Conservation (phyloP, 2,329 filamentous ascomycete species). For the Volutella citrinella region DNA sequence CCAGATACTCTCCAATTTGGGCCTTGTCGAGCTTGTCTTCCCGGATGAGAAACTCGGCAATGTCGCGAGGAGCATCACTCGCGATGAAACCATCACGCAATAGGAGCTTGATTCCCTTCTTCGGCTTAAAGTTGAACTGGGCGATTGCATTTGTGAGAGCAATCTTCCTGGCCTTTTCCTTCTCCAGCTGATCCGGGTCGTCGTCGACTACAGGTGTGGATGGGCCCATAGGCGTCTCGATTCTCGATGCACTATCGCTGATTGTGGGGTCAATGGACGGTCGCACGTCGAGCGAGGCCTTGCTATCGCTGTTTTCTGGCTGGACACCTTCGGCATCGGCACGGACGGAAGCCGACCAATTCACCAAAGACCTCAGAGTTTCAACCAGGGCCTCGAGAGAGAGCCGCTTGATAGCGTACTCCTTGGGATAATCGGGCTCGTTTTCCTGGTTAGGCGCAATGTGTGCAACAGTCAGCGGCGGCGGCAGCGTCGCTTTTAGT, state of each 20-base stretch:
- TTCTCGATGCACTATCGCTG: constrained; percentile 58
- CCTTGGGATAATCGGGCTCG: constrained; percentile 75
- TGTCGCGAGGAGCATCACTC: constrained; percentile 73
- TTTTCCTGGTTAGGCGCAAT: constrained; percentile 59
- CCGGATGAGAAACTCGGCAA: constrained; percentile 76
- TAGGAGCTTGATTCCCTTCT: constrained; percentile 82
- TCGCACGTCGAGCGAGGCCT: constrained; percentile 44
- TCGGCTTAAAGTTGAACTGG: constrained; percentile 97
- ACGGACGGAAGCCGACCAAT: constrained; percentile 73
- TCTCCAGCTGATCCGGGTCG: constrained; percentile 91
- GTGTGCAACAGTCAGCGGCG: constrained; percentile 76
- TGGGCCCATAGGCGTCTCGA: constrained; percentile 55
- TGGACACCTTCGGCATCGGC: constrained; percentile 47
- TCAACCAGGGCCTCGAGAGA: constrained; percentile 87
- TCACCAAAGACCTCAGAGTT: constrained; percentile 82
- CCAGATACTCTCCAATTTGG: constrained; percentile 89
- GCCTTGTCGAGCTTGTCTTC: constrained; percentile 89
- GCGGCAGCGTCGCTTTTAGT: constrained; percentile 78
- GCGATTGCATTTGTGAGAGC: constrained; percentile 84
- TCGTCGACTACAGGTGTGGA: constrained; percentile 76
- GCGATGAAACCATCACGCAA: constrained; percentile 83
- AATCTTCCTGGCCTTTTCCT: constrained; percentile 90
- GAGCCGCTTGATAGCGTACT: constrained; percentile 88
- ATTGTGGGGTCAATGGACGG: constrained; percentile 67
- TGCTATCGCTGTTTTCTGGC: constrained; percentile 31